A percentile compares a stretch with the other conserved stretches of the same genome.
These are phyloP conservation scores for Plectosphaerella cucumerina DNA, from an alignment of 2,329 filamentous ascomycete genomes.

Conservation along the genomic window DNA sequence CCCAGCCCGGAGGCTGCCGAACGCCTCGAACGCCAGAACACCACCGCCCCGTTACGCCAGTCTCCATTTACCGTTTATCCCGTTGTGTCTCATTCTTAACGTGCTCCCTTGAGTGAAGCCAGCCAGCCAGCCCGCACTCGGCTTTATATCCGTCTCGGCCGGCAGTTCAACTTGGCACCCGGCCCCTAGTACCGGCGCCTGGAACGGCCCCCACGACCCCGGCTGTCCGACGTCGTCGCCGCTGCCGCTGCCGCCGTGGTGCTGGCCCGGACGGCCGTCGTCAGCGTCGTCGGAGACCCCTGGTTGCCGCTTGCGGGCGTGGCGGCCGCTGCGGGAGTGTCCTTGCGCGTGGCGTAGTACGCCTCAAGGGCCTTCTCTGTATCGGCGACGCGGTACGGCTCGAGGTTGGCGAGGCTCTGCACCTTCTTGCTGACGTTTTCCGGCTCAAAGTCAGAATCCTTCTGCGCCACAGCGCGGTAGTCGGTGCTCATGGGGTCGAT, in stretches of 20 bases:
- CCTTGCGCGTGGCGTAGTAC: slow-evolving; percentile 1
- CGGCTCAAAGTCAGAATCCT: slow-evolving; percentile 2
- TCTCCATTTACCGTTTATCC: too few relatives aligned
- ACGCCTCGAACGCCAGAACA: too few relatives aligned
- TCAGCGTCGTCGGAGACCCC: neutral
- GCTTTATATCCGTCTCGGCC: too few relatives aligned
- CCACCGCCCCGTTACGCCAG: too few relatives aligned
- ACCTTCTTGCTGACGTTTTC: neutral
- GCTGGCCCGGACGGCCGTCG: neutral
- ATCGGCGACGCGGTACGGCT: slow-evolving; percentile 3
- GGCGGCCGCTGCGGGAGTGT: neutral
- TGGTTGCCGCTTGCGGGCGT: neutral
- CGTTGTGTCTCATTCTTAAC: too few relatives aligned
- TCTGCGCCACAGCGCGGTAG: slow-evolving; percentile 3
- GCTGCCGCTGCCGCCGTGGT: neutral
- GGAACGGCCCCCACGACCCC: too few relatives aligned
- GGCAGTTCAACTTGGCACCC: too few relatives aligned
- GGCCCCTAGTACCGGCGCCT: too few relatives aligned
- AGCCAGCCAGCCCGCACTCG: too few relatives aligned
- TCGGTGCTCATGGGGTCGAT: slow-evolving; percentile 6
- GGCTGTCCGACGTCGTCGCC: too few relatives aligned
- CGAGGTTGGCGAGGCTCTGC: slow-evolving; percentile 2
- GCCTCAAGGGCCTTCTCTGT: slow-evolving; percentile 1
- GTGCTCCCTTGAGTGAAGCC: too few relatives aligned
- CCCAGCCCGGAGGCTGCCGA: too few relatives aligned